Base-by-base conservation (phyloP, 805 yeast genomes). In the Kuraishia piskuri region DNA sequence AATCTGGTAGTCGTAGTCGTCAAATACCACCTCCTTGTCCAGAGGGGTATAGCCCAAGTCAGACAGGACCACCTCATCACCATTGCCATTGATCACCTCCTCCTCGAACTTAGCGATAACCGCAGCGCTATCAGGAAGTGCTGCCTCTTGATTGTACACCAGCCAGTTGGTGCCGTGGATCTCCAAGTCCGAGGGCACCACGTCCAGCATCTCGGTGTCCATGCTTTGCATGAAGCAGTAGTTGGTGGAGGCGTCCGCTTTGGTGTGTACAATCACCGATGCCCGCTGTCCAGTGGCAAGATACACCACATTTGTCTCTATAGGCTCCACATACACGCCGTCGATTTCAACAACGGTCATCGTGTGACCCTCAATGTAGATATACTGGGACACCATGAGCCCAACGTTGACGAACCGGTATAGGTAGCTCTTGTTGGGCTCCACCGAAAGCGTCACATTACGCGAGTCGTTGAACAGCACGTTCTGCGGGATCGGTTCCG, bases 221-320 rank as follows among this genome's bases (percentile, higher is more conserved):
- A 84, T 66, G 12, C 75, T 71, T 58, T 82, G 84, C 75, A 84
- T 78, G 54, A 87, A 71, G 3, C 86, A 78, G 63, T 71, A 86
- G 61, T 84, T 83, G 55, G 70, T 75, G 9, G 61, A 63, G 20
- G 75, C 61, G 12, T 59, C 59, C 1, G 64, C 53, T 62, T 82
- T 82, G 7, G 94, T 78, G 44, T 74, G 77, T 19, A 94, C 65
- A 62, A 94, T 74, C 9, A 90, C 84, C 24, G 91, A 79, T 71
- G 89, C 90, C 63, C 99, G 84, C 74, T 94, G 99, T 47, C 97
- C 98, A 53, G 83, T 90, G 9, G 96, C 82, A 62, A 94, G 79
- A 69, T 89, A 90, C 48, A 92, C 61, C 74, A 81, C 76, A 36
- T 77, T 78, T 8, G 96, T 85, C 54, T 75, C 79, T 62, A 82